Evolutionary conservation across 805 yeast genomes (phyloP).

Genomic region (Debaryomyces tyrocola): DNA sequence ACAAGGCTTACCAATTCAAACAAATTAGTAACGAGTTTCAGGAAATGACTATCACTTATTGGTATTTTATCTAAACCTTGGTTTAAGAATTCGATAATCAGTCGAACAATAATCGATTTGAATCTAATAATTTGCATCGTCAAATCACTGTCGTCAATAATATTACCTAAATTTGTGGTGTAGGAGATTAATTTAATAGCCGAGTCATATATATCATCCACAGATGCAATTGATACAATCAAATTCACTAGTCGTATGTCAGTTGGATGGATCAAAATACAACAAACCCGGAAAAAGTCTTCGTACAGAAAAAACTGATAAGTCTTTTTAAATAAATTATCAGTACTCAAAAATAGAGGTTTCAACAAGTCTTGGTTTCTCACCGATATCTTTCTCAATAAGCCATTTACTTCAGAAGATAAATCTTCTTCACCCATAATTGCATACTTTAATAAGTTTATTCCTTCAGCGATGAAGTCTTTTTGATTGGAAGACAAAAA

Average conservation of each 20-base stretch:
- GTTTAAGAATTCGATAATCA: conserved; percentile 26
- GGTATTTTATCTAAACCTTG: conserved; percentile 31
- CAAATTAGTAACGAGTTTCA: conserved; percentile 22
- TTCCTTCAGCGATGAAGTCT: conserved; percentile 33
- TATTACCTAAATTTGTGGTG: conserved; percentile 30
- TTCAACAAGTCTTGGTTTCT: conserved; percentile 27
- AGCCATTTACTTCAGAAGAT: conserved; percentile 18
- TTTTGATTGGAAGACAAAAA: conserved; percentile 33
- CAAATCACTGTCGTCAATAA: conserved; percentile 28
- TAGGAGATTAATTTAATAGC: conserved; percentile 25
- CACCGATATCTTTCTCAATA: conserved; percentile 28
- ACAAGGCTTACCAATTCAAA: conserved; percentile 34
- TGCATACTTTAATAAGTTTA: conserved; percentile 37
- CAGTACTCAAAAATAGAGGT: conserved; percentile 31
- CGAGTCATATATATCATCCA: conserved; percentile 30
- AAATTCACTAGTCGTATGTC: conserved; percentile 19
- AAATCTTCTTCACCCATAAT: conserved; percentile 36
- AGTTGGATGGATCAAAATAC: conserved; percentile 21
- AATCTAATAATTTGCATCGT: conserved; percentile 37
- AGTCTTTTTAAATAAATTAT: conserved; percentile 23
- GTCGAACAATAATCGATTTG: conserved; percentile 27
- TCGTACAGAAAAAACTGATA: conserved; percentile 25
- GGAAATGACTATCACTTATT: conserved; percentile 31
- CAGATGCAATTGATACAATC: conserved; percentile 21
- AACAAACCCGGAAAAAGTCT: conserved; percentile 36